Percentiles rank a stretch among this genome's conserved stretches.
Conservation (phyloP, 169 alveolate genomes). For the Hepatocystis sp. region DNA sequence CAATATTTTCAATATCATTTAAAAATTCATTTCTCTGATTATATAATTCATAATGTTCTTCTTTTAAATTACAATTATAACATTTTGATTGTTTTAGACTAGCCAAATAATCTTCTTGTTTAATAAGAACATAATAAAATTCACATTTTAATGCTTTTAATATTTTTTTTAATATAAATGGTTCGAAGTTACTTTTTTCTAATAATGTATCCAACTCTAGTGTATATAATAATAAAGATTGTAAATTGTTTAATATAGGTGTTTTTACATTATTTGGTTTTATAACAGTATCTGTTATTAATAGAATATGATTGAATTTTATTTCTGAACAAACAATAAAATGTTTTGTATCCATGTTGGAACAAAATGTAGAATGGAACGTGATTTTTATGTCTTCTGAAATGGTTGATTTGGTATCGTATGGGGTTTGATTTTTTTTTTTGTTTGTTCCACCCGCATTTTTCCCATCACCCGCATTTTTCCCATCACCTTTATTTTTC, state of each 20-base stretch:
- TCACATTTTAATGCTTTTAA: conserved; percentile 81
- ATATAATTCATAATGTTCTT: conserved; percentile 82
- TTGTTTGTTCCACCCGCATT: conserved; percentile 5
- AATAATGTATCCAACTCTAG: conserved; percentile 78
- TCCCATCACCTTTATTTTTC: background rate
- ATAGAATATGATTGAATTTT: conserved; percentile 74
- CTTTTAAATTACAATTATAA: conserved; percentile 82
- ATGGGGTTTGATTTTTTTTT: conserved; percentile 13
- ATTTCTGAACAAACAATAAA: conserved; percentile 78
- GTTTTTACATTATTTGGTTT: conserved; percentile 50
- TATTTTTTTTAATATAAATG: conserved; percentile 80
- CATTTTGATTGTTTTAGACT: conserved; percentile 77
- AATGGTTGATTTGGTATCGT: no score
- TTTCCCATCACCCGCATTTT: conserved; percentile 32
- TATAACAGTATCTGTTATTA: conserved; percentile 79
- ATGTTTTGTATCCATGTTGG: conserved; percentile 40
- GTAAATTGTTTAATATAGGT: conserved; percentile 49
- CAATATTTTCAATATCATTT: conserved; percentile 83
- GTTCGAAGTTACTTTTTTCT: conserved; percentile 78
- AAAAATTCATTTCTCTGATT: conserved; percentile 74
- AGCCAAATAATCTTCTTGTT: conserved; percentile 82
- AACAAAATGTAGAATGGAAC: conserved; percentile 36
- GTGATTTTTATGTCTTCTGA: conserved; percentile 20
- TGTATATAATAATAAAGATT: conserved; percentile 71
- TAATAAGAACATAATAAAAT: conserved; percentile 81